Base-by-base conservation (phyloP, 75 land plant genomes). In the Gnetum montanum region DNA sequence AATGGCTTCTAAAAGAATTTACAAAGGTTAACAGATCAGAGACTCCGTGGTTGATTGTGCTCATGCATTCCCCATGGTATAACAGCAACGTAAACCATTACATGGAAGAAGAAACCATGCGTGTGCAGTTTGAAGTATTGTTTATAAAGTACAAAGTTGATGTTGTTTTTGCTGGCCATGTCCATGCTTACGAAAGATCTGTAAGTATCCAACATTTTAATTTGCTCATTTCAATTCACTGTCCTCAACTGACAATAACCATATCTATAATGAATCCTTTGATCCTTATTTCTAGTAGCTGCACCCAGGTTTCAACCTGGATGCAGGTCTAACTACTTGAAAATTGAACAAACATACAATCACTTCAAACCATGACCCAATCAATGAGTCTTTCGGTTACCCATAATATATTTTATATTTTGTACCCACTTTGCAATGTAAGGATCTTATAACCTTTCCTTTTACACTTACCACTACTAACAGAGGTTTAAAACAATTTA, bases 11-110 rank as follows among this genome's bases (percentile, higher is more conserved):
- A 34, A 18, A 44, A 0, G 90, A 89, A 63, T 54, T 93, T 3
- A 47, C 60, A 3, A 77, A 67, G 43, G 98, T 93, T 15, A 73
- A 93, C 71, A 61, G 98, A 31, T 72, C 16, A 15, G 79, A 73
- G 45, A 93, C 98, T n/a, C 98, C 98, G 41, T 93, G 98, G 98
- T 66, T 93, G 26, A 82, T 93, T 56, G 80, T 93, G 16, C 64
- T 89, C 8, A 68, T 88, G 81, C 98, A 93, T 54, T 34, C 61
- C 10, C 98, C 98, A 23, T 66, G 83, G 82, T 93, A 93, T 56
- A 93, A 75, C 54, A 82, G 87, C 54, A 77, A 93, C 61, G 62
- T 40, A 6, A 60, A 77, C 29, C 98, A 93, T 40, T 89, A 79
- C 58, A 77, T 78, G 86, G 95, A 93, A 58, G 98, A 87, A 0